A percentile compares a stretch with the other conserved stretches of the same genome.
Conservation (phyloP, 208 protist species). For the Novymonas esmeraldas region DNA sequence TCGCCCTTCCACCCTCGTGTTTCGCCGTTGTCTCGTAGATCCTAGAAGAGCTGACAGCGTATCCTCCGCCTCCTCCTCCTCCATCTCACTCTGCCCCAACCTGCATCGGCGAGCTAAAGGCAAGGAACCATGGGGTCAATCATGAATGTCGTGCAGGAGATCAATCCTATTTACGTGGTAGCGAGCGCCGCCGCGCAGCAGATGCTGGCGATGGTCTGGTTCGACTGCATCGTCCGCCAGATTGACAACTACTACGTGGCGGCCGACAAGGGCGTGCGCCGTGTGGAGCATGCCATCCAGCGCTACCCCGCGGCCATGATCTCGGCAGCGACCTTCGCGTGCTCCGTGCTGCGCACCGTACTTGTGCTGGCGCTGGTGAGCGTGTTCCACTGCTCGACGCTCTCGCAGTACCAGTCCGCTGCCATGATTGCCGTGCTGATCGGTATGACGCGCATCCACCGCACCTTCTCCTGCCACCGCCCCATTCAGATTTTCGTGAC, state of each 20-base stretch:
- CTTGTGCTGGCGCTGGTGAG: slow-evolving; percentile 45
- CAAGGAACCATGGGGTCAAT: slow-evolving; percentile 31
- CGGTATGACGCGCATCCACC: slow-evolving; percentile 58
- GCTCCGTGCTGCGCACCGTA: slow-evolving; percentile 47
- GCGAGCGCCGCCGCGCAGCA: slow-evolving; percentile 62
- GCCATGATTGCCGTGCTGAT: slow-evolving; percentile 55
- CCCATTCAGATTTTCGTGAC: slow-evolving; percentile 78
- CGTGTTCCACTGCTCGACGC: slow-evolving; percentile 44
- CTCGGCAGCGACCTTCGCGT: slow-evolving; percentile 46
- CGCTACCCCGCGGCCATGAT: slow-evolving; percentile 56
- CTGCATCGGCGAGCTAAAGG: too few species aligned
- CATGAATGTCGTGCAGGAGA: slow-evolving; percentile 21
- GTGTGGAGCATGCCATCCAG: slow-evolving; percentile 73
- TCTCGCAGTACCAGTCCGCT: slow-evolving; percentile 68
- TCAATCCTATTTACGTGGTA: slow-evolving; percentile 62
- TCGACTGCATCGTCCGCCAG: slow-evolving; percentile 69
- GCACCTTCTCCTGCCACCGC: slow-evolving; percentile 74
- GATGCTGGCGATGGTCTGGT: slow-evolving; percentile 80
- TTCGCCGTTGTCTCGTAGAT: not conserved
- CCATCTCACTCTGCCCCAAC: not conserved
- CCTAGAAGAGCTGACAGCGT: too few species aligned
- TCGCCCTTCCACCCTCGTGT: not conserved
- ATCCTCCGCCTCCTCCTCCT: not conserved
- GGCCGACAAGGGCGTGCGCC: slow-evolving; percentile 88
- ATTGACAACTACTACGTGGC: slow-evolving; percentile 79